Percentiles rank a stretch among this genome's conserved stretches.
phyloP scores from a whole-genome alignment of 2,329 filamentous ascomycete genomes.

The Cadophora sp. region DNA sequence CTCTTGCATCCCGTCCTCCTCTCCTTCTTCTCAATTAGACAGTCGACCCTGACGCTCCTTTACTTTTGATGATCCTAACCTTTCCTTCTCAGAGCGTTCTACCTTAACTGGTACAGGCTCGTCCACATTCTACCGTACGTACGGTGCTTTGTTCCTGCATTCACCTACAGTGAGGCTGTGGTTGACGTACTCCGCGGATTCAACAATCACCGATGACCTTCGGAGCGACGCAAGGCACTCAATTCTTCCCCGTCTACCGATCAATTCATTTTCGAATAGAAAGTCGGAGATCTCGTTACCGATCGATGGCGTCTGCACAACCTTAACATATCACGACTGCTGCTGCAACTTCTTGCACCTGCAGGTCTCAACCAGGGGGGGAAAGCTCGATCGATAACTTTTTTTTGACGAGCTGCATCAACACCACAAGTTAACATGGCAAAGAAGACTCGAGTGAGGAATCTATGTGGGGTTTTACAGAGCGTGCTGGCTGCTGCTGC shows the following conservation, averaged over 20 bases:
- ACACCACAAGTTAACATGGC: conserved; percentile 35
- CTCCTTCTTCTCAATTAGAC: conserved; percentile 11
- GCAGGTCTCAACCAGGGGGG: neutral
- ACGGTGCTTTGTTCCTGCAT: neutral
- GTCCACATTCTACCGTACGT: conserved; percentile 24
- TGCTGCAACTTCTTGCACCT: neutral
- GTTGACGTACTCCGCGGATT: conserved; percentile 19
- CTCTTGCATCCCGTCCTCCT: neutral
- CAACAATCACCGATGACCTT: conserved; percentile 17
- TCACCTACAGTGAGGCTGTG: conserved; percentile 9
- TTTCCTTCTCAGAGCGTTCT: conserved; percentile 29
- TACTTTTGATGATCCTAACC: conserved; percentile 26
- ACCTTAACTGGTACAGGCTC: conserved; percentile 32
- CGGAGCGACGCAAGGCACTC: conserved; percentile 28
- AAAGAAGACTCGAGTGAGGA: conserved; percentile 38
- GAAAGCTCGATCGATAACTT: neutral
- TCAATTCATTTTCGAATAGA: conserved; percentile 1
- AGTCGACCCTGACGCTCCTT: conserved; percentile 22
- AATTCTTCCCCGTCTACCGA: conserved; percentile 28
- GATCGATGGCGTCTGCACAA: conserved; percentile 32
- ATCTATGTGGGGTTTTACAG: conserved; percentile 39
- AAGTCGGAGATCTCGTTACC: conserved; percentile 15
- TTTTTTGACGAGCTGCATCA: neutral
- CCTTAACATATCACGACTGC: conserved; percentile 19
- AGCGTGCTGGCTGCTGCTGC: conserved; percentile 40